A percentile compares a stretch with the other conserved stretches of the same genome.
Conservation (phyloP, 306 rosid genomes). For the Prunus armeniaca region DNA sequence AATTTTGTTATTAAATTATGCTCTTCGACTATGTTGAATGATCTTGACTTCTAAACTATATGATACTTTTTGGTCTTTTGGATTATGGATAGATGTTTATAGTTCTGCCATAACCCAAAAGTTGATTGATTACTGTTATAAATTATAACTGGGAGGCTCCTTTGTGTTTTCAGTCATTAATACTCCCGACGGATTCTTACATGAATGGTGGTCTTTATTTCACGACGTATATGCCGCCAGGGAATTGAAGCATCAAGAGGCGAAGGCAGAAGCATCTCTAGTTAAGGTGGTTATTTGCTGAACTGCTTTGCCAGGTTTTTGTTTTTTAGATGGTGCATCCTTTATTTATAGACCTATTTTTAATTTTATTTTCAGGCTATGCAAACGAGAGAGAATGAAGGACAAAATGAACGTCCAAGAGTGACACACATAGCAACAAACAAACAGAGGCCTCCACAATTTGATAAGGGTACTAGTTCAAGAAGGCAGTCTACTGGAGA, state of each 20-base stretch:
- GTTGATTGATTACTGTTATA: constrained; percentile 14
- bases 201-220: constrained; percentile 65
- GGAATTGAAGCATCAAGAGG: constrained; percentile 6
- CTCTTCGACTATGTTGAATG: neutral
- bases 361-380: constrained; percentile 36
- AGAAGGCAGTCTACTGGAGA: constrained; percentile 12
- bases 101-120: neutral
- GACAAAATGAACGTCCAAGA: constrained; percentile 4
- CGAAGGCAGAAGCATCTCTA: constrained; percentile 21
- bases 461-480: constrained; percentile 18
- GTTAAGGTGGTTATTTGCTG: constrained; percentile 20
- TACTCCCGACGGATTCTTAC: constrained; percentile 40
- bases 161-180: constrained; percentile 27
- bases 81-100: neutral
- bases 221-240: constrained; percentile 16
- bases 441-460: constrained; percentile 27
- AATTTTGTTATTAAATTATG: neutral
- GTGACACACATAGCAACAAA: constrained; percentile 21
- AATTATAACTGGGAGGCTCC: neutral
- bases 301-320: neutral
- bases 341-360: neutral
- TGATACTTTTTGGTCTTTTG: neutral
- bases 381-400: constrained; percentile 18
- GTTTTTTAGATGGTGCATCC: constrained; percentile 1
- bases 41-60: neutral